Evolutionary conservation across 2,329 filamentous ascomycete genomes (phyloP).

Genomic region (Verticillium albo-atrum): DNA sequence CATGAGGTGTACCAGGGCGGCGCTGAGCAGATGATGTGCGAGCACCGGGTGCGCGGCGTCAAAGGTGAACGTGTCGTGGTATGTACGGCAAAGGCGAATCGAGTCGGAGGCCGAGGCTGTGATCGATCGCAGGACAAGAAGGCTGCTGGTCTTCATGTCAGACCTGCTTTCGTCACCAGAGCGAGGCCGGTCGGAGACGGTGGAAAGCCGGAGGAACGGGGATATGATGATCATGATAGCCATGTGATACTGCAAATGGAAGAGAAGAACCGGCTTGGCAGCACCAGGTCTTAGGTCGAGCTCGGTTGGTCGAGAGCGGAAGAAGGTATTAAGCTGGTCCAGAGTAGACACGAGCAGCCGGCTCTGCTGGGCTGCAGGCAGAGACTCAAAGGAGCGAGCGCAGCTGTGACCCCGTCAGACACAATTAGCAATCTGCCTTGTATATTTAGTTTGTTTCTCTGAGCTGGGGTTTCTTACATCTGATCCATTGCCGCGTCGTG

Average conservation of each 20-base stretch:
- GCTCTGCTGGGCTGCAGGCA: conserved; percentile 8
- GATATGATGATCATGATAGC: conserved; percentile 12
- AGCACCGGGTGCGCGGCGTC: conserved; percentile 9
- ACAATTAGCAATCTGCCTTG: too few relatives aligned
- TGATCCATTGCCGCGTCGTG: conserved; percentile 14
- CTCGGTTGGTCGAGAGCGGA: conserved; percentile 6
- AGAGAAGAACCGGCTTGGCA: conserved; percentile 9
- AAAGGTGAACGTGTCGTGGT: neutral
- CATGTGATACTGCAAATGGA: conserved; percentile 13
- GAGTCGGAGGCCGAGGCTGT: too few relatives aligned
- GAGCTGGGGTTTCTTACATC: too few relatives aligned
- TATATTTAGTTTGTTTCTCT: too few relatives aligned
- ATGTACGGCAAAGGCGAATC: too few relatives aligned
- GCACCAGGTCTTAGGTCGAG: conserved; percentile 6
- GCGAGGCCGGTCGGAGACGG: too few relatives aligned
- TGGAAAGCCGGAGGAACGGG: conserved; percentile 10
- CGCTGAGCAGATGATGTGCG: conserved; percentile 13
- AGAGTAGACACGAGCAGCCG: conserved; percentile 11
- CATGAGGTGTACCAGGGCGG: conserved; percentile 13
- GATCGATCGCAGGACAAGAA: too few relatives aligned
- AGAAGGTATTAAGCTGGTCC: conserved; percentile 10
- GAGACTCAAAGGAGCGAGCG: too few relatives aligned
- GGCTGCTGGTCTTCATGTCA: too few relatives aligned
- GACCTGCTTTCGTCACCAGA: too few relatives aligned
- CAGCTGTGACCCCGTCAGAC: too few relatives aligned